phyloP scores from a whole-genome alignment of 371 early-diverging fungal species.

The Fennellomyces sp. region DNA sequence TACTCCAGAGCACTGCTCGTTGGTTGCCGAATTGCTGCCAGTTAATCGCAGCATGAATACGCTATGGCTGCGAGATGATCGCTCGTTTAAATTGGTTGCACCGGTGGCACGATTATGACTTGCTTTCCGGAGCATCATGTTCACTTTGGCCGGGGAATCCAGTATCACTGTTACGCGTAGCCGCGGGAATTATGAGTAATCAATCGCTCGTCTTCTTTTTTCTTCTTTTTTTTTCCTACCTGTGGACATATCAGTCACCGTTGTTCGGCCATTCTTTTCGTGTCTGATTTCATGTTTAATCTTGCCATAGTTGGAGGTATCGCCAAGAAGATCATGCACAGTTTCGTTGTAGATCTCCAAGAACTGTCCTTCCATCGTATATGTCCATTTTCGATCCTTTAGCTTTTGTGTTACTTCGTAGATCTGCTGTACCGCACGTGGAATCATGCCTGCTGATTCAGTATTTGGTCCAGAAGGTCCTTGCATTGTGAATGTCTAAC shows the following conservation, averaged over 20 bases:
- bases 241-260: constrained; percentile 75
- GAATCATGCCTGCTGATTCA: constrained; percentile 81
- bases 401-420: constrained; percentile 77
- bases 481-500: constrained; percentile 81
- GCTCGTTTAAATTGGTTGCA: constrained; percentile 92
- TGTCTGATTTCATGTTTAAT: constrained; percentile 87
- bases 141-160: constrained; percentile 74
- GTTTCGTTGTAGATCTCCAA: constrained; percentile 97
- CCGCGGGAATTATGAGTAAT: not conserved
- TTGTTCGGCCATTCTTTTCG: constrained; percentile 72
- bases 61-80: constrained; percentile 96
- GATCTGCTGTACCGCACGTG: constrained; percentile 87
- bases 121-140: constrained; percentile 72
- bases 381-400: constrained; percentile 86
- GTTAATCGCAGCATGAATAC: constrained; percentile 85
- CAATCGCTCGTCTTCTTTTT: too few relatives aligned
- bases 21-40: constrained; percentile 74
- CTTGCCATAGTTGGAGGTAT: constrained; percentile 36
- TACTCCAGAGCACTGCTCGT: constrained; percentile 73
- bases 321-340: constrained; percentile 70
- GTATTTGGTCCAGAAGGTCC: constrained; percentile 54
- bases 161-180: constrained; percentile 48
- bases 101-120: constrained; percentile 87
- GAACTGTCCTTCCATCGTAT: constrained; percentile 84
- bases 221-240: constrained; percentile 33